These are phyloP conservation scores for Arthroderma sp. DNA, from an alignment of 2,329 filamentous ascomycete genomes.

Conservation along the genomic window DNA sequence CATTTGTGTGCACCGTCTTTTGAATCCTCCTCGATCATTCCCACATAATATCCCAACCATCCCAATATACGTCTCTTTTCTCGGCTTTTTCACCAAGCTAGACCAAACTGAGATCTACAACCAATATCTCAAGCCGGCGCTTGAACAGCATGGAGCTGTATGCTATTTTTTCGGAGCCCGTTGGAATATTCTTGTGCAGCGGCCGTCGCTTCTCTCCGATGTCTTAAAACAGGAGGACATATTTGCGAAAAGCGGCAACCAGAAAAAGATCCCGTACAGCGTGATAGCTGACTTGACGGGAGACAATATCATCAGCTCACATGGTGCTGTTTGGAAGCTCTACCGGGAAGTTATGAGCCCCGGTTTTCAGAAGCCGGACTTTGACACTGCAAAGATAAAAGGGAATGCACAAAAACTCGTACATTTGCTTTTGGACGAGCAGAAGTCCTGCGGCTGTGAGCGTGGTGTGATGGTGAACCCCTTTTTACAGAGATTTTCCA, in stretches of 20 bases:
- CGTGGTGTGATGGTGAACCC: slow-evolving; percentile 13
- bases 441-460: slow-evolving; percentile 1
- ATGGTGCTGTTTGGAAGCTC: slow-evolving; percentile 24
- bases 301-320: slow-evolving; percentile 30
- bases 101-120: slow-evolving; percentile 1
- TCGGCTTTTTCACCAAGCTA: neutral
- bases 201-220: slow-evolving; percentile 32
- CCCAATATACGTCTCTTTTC: slow-evolving; percentile 1
- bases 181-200: slow-evolving; percentile 37
- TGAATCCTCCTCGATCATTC: too few species aligned
- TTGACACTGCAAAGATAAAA: slow-evolving; percentile 14
- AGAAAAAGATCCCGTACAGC: slow-evolving; percentile 29
- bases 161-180: slow-evolving; percentile 37
- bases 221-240: slow-evolving; percentile 21
- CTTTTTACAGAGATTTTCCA: slow-evolving; percentile 16
- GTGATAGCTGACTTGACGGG: slow-evolving; percentile 27
- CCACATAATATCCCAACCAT: neutral
- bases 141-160: slow-evolving; percentile 29
- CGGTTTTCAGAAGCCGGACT: slow-evolving; percentile 20
- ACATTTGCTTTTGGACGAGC: slow-evolving; percentile 14
- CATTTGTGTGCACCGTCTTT: too few species aligned
- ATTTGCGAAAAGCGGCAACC: slow-evolving; percentile 28
- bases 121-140: neutral
- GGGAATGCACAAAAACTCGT: slow-evolving; percentile 15
- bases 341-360: slow-evolving; percentile 27